Base-by-base conservation (phyloP, 306 rosid genomes). In the Elaeagnus macrophylla region DNA sequence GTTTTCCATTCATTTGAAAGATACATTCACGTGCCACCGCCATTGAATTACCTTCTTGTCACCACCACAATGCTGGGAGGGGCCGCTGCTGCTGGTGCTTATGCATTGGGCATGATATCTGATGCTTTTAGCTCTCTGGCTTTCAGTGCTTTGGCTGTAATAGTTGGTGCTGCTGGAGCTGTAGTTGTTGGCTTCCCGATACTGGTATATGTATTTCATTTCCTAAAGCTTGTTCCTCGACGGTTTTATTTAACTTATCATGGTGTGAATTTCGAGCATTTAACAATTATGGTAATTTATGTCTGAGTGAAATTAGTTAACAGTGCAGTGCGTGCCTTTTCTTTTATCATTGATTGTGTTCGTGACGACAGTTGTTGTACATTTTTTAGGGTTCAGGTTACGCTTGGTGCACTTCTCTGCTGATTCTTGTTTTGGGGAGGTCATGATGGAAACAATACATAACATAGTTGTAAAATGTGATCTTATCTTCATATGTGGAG, bases 21-120 rank as follows among this genome's bases (percentile, higher is more conserved):
- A 50, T 87, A 87, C 75, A 81, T 93, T 76, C 99, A 93, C 77
- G 89, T 93, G 38, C 99, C 99, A 0, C 78, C 94, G 10, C 99
- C 99, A 0, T 69, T 82, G 54, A 93, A 73, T 75, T 93, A 82
- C 80, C 69, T 84, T 63, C 83, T 93, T 51, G 96, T 93, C 25
- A 93, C 84, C 35, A 67, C 78, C 9, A 70, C 96, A 0, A 75
- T 93, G 95, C 99, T 93, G 52, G 99, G 96, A 37, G 96, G 95
- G 39, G 82, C 90, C 1, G 72, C 80, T 39, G 95, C 82, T 8
- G 85, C 80, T 4, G 89, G 85, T 32, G 79, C 94, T 9, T 84
- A 66, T 77, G 81, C 86, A 3, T 70, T 87, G 84, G 96, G 96
- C 14, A 55, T 87, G 94, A 75, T 93, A 66, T 82, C 95, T 0